Evolutionary conservation across 2,329 filamentous ascomycete species (phyloP).

Genomic region (Mycogone perniciosa): DNA sequence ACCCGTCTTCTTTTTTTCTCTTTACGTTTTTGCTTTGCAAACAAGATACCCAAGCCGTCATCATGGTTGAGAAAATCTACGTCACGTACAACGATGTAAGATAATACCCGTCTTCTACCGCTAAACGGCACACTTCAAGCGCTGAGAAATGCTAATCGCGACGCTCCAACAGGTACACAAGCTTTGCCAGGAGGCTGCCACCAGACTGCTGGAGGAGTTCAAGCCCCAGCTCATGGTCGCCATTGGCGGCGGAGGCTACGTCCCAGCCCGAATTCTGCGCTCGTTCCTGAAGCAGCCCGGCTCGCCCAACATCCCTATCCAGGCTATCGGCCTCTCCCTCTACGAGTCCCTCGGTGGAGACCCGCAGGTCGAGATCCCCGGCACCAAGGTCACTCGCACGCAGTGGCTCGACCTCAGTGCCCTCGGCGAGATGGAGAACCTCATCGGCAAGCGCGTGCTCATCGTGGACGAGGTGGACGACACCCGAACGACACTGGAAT

Average conservation of each 20-base stretch:
- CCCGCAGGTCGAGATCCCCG: conserved; percentile 60
- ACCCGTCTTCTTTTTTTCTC: conserved; percentile 3
- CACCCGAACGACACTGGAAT: conserved; percentile 88
- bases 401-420: conserved; percentile 94
- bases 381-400: conserved; percentile 92
- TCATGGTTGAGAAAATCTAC: conserved; percentile 80
- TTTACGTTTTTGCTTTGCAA: conserved; percentile 6
- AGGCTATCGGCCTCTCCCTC: conserved; percentile 95
- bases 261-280: conserved; percentile 91
- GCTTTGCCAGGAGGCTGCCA: conserved; percentile 82
- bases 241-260: conserved; percentile 95
- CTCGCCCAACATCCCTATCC: conserved; percentile 92
- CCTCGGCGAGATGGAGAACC: conserved; percentile 74
- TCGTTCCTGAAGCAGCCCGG: conserved; percentile 92
- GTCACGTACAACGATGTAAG: conserved; percentile 87
- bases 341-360: conserved; percentile 74
- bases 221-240: conserved; percentile 96
- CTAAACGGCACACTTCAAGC: neutral
- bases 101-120: conserved; percentile 9
- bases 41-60: conserved; percentile 27
- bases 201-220: conserved; percentile 75
- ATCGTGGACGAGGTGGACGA: conserved; percentile 97
- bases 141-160: neutral
- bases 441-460: conserved; percentile 84
- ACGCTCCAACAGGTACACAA: conserved; percentile 72